Evolutionary conservation across 2,329 filamentous ascomycete genomes (phyloP).

Genomic region (Hymenoscyphus fraxineus): DNA sequence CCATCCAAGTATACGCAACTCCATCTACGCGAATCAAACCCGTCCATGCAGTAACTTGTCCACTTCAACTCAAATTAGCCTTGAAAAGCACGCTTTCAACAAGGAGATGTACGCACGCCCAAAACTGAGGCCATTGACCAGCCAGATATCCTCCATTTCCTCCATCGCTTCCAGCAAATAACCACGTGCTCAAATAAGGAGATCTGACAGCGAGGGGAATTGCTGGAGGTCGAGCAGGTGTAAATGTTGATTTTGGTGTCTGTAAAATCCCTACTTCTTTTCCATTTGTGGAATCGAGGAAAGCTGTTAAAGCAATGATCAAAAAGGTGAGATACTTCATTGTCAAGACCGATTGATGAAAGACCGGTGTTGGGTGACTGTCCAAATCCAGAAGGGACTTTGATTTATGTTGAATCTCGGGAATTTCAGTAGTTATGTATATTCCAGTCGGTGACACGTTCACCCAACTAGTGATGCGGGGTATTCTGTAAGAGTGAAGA

Average conservation of each 20-base stretch:
- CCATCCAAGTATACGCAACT: conserved; percentile 64
- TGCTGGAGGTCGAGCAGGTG: conserved; percentile 61
- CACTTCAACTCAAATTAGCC: conserved; percentile 37
- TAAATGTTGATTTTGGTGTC: conserved; percentile 49
- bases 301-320: conserved; percentile 3
- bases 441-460: neutral
- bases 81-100: neutral
- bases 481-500: neutral
- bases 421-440: neutral
- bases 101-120: conserved; percentile 52
- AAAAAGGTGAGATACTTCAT: conserved; percentile 5
- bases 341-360: neutral
- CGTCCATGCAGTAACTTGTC: conserved; percentile 59
- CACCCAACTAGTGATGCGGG: neutral
- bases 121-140: conserved; percentile 66
- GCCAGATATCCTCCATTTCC: conserved; percentile 64
- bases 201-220: conserved; percentile 70
- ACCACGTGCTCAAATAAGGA: conserved; percentile 71
- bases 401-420: neutral
- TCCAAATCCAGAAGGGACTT: neutral
- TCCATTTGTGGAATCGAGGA: conserved; percentile 11
- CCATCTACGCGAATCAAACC: conserved; percentile 68
- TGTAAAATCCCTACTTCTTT: neutral
- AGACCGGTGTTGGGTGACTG: neutral
- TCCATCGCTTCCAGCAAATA: conserved; percentile 56